Conservation (phyloP, 257 asterid genomes). For the Solanum peruvianum region DNA sequence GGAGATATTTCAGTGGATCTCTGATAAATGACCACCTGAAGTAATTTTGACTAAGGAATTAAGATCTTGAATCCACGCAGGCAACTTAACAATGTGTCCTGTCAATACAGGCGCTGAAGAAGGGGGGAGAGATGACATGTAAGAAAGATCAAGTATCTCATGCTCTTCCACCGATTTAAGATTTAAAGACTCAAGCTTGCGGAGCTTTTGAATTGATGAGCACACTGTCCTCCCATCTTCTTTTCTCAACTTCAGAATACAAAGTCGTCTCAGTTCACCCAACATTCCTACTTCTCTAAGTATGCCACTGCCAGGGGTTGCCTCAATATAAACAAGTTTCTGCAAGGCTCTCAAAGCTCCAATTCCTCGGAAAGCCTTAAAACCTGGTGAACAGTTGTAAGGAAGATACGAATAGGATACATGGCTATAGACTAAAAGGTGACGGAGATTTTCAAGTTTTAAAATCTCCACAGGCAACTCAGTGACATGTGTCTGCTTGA, state of each 20-base stretch:
- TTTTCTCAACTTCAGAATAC: slow-evolving; percentile 15
- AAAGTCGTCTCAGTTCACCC: slow-evolving; percentile 11
- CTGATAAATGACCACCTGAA: slow-evolving; percentile 13
- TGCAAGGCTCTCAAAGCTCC: slow-evolving; percentile 13
- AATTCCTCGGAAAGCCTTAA: slow-evolving; percentile 19
- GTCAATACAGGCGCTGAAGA: slow-evolving; percentile 18
- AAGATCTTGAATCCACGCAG: slow-evolving; percentile 21
- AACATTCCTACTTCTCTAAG: slow-evolving; percentile 10
- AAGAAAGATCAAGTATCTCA: slow-evolving; percentile 17
- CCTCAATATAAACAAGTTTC: slow-evolving; percentile 15
- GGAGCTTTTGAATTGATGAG: slow-evolving; percentile 14
- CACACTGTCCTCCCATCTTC: slow-evolving; percentile 18
- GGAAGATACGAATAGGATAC: slow-evolving; percentile 6
- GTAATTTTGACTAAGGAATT: slow-evolving; percentile 9
- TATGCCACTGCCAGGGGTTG: slow-evolving; percentile 1
- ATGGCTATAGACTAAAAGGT: slow-evolving; percentile 14
- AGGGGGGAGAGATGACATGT: slow-evolving; percentile 10
- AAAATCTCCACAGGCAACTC: slow-evolving; percentile 22
- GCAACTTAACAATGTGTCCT: slow-evolving; percentile 9
- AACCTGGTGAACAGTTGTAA: slow-evolving; percentile 16
- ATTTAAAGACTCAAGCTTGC: slow-evolving; percentile 7
- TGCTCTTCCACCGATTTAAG: slow-evolving; percentile 7
- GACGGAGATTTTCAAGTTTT: slow-evolving; percentile 14
- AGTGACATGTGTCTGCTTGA: slow-evolving; percentile 14
- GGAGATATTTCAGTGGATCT: slow-evolving; percentile 24